These are phyloP conservation scores for Globisporangium abappressorium DNA, from an alignment of 352 stramenopile species.

Conservation along the genomic window DNA sequence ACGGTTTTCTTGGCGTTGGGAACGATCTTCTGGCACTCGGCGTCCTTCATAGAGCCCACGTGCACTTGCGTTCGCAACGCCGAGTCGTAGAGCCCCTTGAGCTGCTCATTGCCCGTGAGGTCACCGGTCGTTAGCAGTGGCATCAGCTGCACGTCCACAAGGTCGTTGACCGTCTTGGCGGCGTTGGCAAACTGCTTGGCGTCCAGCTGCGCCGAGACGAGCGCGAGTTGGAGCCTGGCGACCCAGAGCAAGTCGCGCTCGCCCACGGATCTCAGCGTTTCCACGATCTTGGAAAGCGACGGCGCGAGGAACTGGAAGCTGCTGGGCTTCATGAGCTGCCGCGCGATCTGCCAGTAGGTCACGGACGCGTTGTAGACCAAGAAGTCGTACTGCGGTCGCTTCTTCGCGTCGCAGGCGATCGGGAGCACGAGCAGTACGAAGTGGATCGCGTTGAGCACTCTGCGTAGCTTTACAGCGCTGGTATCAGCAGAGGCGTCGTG, in stretches of 20 bases:
- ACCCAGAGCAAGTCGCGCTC: conserved; percentile 79
- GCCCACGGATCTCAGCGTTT: conserved; percentile 62
- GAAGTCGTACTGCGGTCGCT: conserved; percentile 83
- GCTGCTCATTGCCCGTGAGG: conserved; percentile 16
- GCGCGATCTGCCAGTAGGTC: conserved; percentile 81
- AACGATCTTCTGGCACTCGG: conserved; percentile 76
- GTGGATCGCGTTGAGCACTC: conserved; percentile 69
- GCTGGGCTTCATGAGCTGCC: conserved; percentile 78
- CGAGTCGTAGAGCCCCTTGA: conserved; percentile 59
- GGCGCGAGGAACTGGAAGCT: conserved; percentile 72
- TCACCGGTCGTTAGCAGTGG: conserved; percentile 31
- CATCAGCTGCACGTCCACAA: conserved; percentile 57
- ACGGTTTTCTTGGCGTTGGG: conserved; percentile 50
- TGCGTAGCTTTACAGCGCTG: conserved; percentile 38
- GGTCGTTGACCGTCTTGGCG: conserved; percentile 63
- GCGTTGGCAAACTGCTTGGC: conserved; percentile 48
- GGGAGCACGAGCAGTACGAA: conserved; percentile 74
- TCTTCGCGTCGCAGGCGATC: conserved; percentile 56
- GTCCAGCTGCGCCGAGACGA: conserved; percentile 74
- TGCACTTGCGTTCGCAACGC: conserved; percentile 66
- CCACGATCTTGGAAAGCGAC: conserved; percentile 59
- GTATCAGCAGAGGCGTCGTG: conserved; percentile 36
- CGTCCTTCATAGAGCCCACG: conserved; percentile 68
- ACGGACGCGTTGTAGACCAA: conserved; percentile 91
- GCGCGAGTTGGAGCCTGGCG: conserved; percentile 50